phyloP scores from a whole-genome alignment of 202 grass and related monocot species.

The Alloteropsis angusta region DNA sequence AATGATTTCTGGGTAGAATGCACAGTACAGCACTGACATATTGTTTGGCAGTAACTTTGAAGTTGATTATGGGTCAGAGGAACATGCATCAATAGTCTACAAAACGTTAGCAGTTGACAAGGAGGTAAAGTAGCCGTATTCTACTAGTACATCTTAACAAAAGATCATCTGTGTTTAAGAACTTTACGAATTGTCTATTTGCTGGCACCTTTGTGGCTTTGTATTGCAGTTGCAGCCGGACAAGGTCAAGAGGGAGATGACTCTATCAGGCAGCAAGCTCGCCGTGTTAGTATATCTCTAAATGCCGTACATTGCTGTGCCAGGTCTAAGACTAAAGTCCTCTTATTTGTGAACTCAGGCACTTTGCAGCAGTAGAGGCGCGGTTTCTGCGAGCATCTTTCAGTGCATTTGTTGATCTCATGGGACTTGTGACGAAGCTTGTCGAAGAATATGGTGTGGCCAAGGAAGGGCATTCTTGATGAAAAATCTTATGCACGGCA shows the following conservation, averaged over 20 bases:
- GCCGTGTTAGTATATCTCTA: slow-evolving; percentile 37
- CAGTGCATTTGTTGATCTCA: slow-evolving; percentile 64
- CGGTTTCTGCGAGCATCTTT: slow-evolving; percentile 72
- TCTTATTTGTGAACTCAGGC: slow-evolving; percentile 18
- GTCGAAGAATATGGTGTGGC: slow-evolving; percentile 50
- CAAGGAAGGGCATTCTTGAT: slow-evolving; percentile 13
- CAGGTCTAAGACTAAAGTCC: background rate
- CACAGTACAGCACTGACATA: background rate
- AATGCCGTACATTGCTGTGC: background rate
- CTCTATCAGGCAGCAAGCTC: slow-evolving; percentile 52
- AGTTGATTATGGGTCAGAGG: slow-evolving; percentile 59
- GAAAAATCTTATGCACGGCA: background rate
- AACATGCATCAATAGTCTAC: slow-evolving; percentile 56
- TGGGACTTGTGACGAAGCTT: slow-evolving; percentile 64
- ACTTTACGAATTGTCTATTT: background rate
- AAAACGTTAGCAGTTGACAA: slow-evolving; percentile 61
- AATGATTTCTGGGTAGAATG: background rate
- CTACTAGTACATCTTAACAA: background rate
- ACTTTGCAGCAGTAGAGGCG: slow-evolving; percentile 78
- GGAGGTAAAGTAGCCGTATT: slow-evolving; percentile 39
- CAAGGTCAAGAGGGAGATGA: slow-evolving; percentile 71
- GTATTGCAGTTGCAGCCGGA: slow-evolving; percentile 66
- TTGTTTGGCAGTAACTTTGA: slow-evolving; percentile 60
- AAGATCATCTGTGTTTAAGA: background rate
- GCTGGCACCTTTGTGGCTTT: background rate